Evolutionary conservation across 768 basidiomycete species (phyloP).

Genomic region (Xerocomus brunneocitrinus): DNA sequence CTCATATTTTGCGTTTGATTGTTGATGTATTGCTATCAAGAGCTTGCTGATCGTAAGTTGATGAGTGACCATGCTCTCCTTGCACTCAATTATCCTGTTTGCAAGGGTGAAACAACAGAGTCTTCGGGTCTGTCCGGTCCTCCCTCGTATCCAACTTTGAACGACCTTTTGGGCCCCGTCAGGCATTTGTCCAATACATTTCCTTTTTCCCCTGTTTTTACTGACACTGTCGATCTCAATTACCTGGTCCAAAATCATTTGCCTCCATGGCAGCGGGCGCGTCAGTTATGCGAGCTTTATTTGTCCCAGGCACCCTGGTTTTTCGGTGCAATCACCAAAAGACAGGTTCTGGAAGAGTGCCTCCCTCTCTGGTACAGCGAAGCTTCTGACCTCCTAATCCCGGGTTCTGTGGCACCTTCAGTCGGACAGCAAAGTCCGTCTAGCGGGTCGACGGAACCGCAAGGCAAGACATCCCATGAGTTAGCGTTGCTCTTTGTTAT

Average conservation of each 20-base stretch:
- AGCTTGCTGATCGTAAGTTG: slow-evolving; percentile 52
- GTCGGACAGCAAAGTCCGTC: slow-evolving; percentile 2
- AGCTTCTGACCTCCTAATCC: slow-evolving; percentile 29
- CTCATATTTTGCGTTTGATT: slow-evolving; percentile 19
- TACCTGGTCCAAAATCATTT: slow-evolving; percentile 47
- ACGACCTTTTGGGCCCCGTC: slow-evolving; percentile 22
- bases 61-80: neutral
- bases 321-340: slow-evolving; percentile 62
- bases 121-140: neutral
- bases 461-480: slow-evolving; percentile 46
- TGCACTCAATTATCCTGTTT: neutral
- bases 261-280: slow-evolving; percentile 56
- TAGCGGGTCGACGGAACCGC: slow-evolving; percentile 6
- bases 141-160: neutral
- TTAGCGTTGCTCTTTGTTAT: slow-evolving; percentile 59
- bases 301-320: slow-evolving; percentile 80
- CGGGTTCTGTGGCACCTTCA: slow-evolving; percentile 25
- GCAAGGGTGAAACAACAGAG: slow-evolving; percentile 24
- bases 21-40: slow-evolving; percentile 26
- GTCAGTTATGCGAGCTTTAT: slow-evolving; percentile 60
- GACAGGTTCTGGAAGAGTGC: slow-evolving; percentile 59
- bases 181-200: slow-evolving; percentile 38
- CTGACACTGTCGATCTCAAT: slow-evolving; percentile 38
- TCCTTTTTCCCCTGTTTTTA: slow-evolving; percentile 42
- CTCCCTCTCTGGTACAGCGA: slow-evolving; percentile 65